Percentiles rank a stretch among this genome's conserved stretches.
Evolutionary conservation across 192 early-diverging fungal species (phyloP).

Genomic region (Podila verticillata): DNA sequence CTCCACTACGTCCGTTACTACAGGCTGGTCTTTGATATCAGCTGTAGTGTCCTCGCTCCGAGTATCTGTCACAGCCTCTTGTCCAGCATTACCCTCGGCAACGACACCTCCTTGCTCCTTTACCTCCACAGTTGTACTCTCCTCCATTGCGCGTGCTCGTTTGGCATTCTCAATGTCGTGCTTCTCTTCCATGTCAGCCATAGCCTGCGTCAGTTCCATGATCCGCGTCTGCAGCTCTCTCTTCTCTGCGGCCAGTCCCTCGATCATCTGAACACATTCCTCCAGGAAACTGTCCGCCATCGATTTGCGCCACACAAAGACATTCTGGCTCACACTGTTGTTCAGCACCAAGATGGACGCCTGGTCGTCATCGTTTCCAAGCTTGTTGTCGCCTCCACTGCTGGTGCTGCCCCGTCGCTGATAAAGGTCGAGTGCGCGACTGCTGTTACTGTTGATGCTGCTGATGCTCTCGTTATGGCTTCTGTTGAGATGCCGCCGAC

Average conservation of each 20-base stretch:
- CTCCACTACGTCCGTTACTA: too few relatives aligned
- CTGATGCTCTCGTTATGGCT: background rate
- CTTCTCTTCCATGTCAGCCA: constrained; percentile 8
- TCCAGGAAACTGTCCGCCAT: constrained; percentile 36
- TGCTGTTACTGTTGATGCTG: background rate
- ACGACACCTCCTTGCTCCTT: background rate
- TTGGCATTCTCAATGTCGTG: background rate
- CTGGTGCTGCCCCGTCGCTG: background rate
- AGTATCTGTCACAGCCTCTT: background rate
- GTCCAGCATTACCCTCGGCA: background rate
- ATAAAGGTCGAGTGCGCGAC: background rate
- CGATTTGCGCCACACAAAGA: constrained; percentile 44
- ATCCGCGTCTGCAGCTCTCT: constrained; percentile 25
- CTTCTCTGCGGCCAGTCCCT: constrained; percentile 30
- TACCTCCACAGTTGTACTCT: background rate
- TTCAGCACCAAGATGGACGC: constrained; percentile 9
- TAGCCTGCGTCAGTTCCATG: constrained; percentile 11
- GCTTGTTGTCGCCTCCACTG: background rate
- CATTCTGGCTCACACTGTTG: constrained; percentile 22
- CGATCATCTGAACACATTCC: constrained; percentile 38
- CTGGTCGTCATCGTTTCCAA: background rate
- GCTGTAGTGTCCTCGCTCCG: background rate
- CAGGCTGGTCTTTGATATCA: too few relatives aligned
- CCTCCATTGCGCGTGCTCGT: background rate
- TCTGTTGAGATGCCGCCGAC: background rate